phyloP scores from a whole-genome alignment of 2,329 filamentous ascomycete species.

The Xylariomycetidae sp. region DNA sequence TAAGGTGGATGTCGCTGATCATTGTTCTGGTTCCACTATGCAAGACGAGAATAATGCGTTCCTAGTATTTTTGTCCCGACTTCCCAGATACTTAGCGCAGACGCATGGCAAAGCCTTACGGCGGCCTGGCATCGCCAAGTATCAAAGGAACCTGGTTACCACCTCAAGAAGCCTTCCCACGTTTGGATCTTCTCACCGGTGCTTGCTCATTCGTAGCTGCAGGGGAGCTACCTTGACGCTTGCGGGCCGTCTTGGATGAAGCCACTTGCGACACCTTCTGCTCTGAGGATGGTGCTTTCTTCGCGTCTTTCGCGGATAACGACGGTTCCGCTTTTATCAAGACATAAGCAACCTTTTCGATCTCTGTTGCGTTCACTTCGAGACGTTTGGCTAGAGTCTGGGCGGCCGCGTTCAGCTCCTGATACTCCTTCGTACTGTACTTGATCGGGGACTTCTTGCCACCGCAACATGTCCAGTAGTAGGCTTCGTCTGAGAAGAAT shows the following conservation, averaged over 20 bases:
- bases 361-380: conserved; percentile 52
- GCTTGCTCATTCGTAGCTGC: conserved; percentile 12
- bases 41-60: conserved; percentile 9
- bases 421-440: conserved; percentile 68
- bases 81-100: conserved; percentile 19
- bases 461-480: conserved; percentile 63
- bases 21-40: conserved; percentile 5
- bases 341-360: conserved; percentile 69
- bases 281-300: conserved; percentile 5
- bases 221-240: conserved; percentile 6
- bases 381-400: conserved; percentile 43
- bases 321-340: conserved; percentile 43
- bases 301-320: conserved; percentile 4
- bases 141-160: conserved; percentile 2
- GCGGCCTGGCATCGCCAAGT: conserved; percentile 1
- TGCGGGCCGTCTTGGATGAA: conserved; percentile 4
- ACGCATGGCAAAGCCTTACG: conserved; percentile 6
- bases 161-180: conserved; percentile 17
- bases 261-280: conserved; percentile 8
- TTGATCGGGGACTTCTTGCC: conserved; percentile 52
- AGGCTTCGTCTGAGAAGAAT: conserved; percentile 80
- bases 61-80: conserved; percentile 10
- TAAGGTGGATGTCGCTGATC: conserved; percentile 12
- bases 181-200: conserved; percentile 22
- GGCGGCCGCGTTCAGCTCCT: conserved; percentile 43